phyloP scores from a whole-genome alignment of 2,329 filamentous ascomycete genomes.

The Neoascochyta sp. region DNA sequence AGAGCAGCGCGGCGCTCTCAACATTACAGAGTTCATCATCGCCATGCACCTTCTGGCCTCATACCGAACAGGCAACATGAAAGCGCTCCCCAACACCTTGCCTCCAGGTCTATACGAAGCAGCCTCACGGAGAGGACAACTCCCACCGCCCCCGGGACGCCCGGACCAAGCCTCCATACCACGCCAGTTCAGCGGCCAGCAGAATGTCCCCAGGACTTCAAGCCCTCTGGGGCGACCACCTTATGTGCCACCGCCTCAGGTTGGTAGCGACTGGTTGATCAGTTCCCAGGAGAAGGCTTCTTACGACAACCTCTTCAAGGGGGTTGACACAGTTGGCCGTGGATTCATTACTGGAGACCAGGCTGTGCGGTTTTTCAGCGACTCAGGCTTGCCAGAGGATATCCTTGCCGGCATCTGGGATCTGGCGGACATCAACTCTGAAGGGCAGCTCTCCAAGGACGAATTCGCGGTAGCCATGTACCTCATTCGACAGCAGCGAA shows the following conservation, averaged over 20 bases:
- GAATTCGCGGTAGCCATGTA: slow-evolving; percentile 98
- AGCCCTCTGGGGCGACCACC: slow-evolving; percentile 55
- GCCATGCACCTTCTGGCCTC: slow-evolving; percentile 96
- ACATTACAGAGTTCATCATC: slow-evolving; percentile 90
- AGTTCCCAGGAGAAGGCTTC: slow-evolving; percentile 77
- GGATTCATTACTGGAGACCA: slow-evolving; percentile 92
- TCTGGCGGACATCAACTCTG: slow-evolving; percentile 86
- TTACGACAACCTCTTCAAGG: slow-evolving; percentile 82
- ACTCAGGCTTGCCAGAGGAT: slow-evolving; percentile 86
- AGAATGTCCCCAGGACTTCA: slow-evolving; percentile 50
- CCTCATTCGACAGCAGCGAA: slow-evolving; percentile 84
- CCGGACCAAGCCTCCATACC: slow-evolving; percentile 64
- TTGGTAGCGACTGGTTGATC: slow-evolving; percentile 74
- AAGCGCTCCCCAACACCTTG: slow-evolving; percentile 72
- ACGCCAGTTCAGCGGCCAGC: slow-evolving; percentile 73
- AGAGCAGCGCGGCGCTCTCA: slow-evolving; percentile 82
- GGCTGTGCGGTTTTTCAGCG: slow-evolving; percentile 88
- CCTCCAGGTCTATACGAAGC: slow-evolving; percentile 88
- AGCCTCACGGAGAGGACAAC: slow-evolving; percentile 61
- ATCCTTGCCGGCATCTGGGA: slow-evolving; percentile 95
- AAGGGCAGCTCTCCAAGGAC: slow-evolving; percentile 78
- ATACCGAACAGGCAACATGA: slow-evolving; percentile 78
- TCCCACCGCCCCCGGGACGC: slow-evolving; percentile 41
- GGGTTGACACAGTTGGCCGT: slow-evolving; percentile 73
- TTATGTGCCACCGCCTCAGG: slow-evolving; percentile 49